Conservation (phyloP, 2,329 filamentous ascomycete species). For the Curvularia sp. region DNA sequence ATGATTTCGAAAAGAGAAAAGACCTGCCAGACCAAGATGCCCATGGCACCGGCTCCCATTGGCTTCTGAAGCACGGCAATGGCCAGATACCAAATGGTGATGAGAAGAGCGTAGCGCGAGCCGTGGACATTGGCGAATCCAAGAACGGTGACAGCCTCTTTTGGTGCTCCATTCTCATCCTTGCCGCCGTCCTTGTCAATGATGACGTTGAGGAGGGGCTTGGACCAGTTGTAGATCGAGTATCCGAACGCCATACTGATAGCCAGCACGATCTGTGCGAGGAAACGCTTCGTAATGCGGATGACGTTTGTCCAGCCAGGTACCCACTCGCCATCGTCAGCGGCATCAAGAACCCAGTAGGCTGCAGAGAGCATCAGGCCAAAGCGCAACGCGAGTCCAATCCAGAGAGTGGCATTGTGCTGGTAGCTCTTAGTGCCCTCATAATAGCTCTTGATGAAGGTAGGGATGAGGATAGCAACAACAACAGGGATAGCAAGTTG, state of each 20-base stretch:
- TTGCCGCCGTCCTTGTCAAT: conserved; percentile 35
- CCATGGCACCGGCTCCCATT: conserved; percentile 87
- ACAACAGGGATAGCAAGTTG: conserved; percentile 81
- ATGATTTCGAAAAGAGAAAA: conserved; percentile 74
- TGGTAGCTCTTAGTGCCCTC: conserved; percentile 84
- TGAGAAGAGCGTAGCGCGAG: conserved; percentile 83
- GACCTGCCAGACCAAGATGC: conserved; percentile 85
- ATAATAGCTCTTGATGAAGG: conserved; percentile 81
- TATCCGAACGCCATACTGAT: conserved; percentile 84
- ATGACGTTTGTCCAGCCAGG: conserved; percentile 59
- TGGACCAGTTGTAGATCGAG: conserved; percentile 83
- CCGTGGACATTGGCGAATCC: conserved; percentile 95
- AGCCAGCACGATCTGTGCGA: conserved; percentile 81
- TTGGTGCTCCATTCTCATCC: conserved; percentile 34
- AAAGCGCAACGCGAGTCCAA: conserved; percentile 77
- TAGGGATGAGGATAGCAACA: conserved; percentile 74
- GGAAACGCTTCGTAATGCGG: conserved; percentile 75
- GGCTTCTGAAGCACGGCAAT: conserved; percentile 88
- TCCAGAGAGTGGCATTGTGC: conserved; percentile 83
- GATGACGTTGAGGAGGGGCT: conserved; percentile 80
- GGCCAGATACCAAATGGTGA: conserved; percentile 77
- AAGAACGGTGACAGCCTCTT: conserved; percentile 72
- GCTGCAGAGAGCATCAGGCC: conserved; percentile 77
- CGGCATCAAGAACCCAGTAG: conserved; percentile 90
- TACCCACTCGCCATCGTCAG: conserved; percentile 85